Percentiles rank a stretch among this genome's conserved stretches.
Conservation (phyloP, 306 rosid genomes). For the Delonix regia region DNA sequence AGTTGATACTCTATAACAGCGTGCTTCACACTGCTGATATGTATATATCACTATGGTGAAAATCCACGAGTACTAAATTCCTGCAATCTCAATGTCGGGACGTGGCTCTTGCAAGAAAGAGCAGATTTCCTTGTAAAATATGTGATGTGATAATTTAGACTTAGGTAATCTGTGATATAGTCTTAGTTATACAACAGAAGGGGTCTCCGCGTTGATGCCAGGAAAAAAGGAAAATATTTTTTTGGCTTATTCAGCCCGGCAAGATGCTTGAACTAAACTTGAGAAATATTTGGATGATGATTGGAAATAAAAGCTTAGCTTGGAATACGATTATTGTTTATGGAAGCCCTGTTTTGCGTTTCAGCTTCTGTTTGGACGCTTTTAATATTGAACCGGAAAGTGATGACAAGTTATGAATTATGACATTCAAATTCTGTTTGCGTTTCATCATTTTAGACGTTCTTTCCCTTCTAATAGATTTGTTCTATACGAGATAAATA, state of each 20-base stretch:
- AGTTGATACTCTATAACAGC: slow-evolving; percentile 16
- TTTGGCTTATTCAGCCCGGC: slow-evolving; percentile 38
- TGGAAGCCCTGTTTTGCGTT: not conserved
- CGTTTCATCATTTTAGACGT: too few species aligned
- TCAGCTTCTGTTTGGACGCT: too few species aligned
- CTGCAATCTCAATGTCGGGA: slow-evolving; percentile 17
- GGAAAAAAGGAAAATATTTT: slow-evolving; percentile 30
- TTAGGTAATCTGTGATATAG: slow-evolving; percentile 36
- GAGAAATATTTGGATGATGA: slow-evolving; percentile 40
- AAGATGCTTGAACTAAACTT: slow-evolving; percentile 36
- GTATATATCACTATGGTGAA: too few species aligned
- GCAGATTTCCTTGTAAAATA: slow-evolving; percentile 54
- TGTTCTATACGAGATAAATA: too few species aligned
- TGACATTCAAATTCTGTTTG: too few species aligned
- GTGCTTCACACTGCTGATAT: slow-evolving; percentile 35
- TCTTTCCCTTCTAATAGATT: too few species aligned
- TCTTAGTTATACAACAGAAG: slow-evolving; percentile 38
- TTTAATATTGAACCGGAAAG: too few species aligned
- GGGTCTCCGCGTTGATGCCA: slow-evolving; percentile 35
- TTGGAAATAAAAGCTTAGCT: slow-evolving; percentile 49
- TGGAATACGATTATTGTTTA: not conserved
- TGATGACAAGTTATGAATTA: too few species aligned
- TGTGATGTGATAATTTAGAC: slow-evolving; percentile 45
- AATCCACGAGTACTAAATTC: not conserved
- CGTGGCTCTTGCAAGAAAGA: slow-evolving; percentile 16